A percentile compares a stretch with the other conserved stretches of the same genome.
phyloP scores from a whole-genome alignment of 139 green algal genomes.

The Parachlorella kessleri region DNA sequence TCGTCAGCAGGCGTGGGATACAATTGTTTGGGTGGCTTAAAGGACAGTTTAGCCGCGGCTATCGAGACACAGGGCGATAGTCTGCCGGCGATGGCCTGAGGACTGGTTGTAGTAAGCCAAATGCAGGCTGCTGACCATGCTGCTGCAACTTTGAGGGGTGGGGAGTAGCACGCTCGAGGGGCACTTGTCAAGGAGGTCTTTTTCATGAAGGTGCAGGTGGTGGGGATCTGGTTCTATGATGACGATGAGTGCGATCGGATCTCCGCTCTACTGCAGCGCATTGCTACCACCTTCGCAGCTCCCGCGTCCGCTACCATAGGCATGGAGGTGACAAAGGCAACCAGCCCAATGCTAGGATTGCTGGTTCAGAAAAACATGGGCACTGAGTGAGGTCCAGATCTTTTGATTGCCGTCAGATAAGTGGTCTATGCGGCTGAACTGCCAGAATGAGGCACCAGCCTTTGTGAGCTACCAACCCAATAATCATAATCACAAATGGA shows the following conservation, averaged over 20 bases:
- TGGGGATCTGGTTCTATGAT: slow-evolving; percentile 94
- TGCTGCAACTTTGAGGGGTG: too few species aligned
- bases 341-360: neutral
- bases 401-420: too few species aligned
- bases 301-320: slow-evolving; percentile 8
- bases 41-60: too few species aligned
- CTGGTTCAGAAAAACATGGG: neutral
- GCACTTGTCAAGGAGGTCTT: too few species aligned
- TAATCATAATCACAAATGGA: neutral
- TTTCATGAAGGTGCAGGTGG: slow-evolving; percentile 78
- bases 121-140: too few species aligned
- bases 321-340: neutral
- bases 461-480: neutral
- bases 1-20: too few species aligned
- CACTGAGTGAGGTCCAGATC: neutral
- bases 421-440: slow-evolving; percentile 4
- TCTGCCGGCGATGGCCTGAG: too few species aligned
- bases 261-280: slow-evolving; percentile 58
- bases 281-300: slow-evolving; percentile 42
- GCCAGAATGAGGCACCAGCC: neutral
- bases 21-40: too few species aligned
- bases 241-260: slow-evolving; percentile 73
- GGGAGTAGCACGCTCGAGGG: too few species aligned
- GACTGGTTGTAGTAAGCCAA: too few species aligned
- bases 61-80: too few species aligned